Evolutionary conservation across 2,329 filamentous ascomycete genomes (phyloP).

Genomic region (Gliomastix tumulicola): DNA sequence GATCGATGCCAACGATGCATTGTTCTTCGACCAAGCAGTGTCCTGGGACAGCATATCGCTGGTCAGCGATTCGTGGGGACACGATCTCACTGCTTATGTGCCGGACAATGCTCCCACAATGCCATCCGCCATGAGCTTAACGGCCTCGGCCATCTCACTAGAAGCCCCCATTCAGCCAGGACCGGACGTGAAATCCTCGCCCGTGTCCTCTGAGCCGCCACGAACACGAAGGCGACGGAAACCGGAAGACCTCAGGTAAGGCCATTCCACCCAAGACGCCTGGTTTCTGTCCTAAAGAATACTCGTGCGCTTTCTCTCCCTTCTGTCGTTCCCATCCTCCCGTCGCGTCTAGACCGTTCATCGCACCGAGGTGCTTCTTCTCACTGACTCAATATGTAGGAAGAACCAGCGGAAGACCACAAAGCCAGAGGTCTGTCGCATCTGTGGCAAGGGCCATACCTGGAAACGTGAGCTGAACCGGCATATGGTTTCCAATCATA

Average conservation of each 20-base stretch:
- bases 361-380: background rate
- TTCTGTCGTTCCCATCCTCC: background rate
- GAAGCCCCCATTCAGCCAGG: too few species aligned
- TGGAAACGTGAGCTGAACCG: slow-evolving; percentile 1
- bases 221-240: background rate
- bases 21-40: too few species aligned
- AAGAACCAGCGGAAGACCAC: background rate
- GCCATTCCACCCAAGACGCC: too few species aligned
- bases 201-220: too few species aligned
- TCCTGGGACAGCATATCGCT: too few species aligned
- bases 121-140: background rate
- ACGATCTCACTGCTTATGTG: background rate
- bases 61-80: too few species aligned
- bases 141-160: too few species aligned
- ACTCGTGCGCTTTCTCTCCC: too few species aligned
- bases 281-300: too few species aligned
- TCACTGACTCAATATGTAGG: too few species aligned
- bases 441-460: slow-evolving; percentile 2
- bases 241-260: background rate
- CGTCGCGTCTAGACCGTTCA: background rate
- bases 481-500: background rate
- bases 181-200: too few species aligned
- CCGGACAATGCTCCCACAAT: background rate
- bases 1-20: too few species aligned
- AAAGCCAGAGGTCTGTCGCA: slow-evolving; percentile 2